Conservation (phyloP, 179 eudicot genomes). For the Amaranthus tricolor region DNA sequence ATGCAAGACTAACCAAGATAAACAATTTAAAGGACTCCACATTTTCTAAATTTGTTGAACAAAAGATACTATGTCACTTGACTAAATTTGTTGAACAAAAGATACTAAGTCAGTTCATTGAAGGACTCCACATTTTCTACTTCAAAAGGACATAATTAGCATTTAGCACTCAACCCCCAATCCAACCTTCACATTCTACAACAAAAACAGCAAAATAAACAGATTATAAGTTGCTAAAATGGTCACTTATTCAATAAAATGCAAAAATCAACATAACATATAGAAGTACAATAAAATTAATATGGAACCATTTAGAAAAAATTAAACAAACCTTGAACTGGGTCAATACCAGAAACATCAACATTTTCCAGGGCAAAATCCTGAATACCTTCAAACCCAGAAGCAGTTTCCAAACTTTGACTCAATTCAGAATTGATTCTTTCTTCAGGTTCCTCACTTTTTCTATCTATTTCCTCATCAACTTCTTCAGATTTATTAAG, state of each 20-base stretch:
- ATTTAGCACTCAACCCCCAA: too few species aligned
- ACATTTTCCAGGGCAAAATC: constrained; percentile 40
- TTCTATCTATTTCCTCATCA: constrained; percentile 26
- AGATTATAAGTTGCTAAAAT: too few species aligned
- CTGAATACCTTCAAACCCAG: constrained; percentile 30
- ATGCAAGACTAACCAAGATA: not conserved
- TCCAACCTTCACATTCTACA: too few species aligned
- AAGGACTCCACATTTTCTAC: not conserved
- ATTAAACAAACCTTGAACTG: constrained; percentile 61
- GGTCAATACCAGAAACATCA: constrained; percentile 59
- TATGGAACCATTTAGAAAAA: not conserved
- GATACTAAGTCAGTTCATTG: not conserved
- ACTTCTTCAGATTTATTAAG: constrained; percentile 29
- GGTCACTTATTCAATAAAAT: not conserved
- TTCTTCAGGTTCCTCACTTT: constrained; percentile 12
- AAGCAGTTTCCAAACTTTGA: constrained; percentile 35
- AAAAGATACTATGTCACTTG: not conserved
- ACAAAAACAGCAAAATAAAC: too few species aligned
- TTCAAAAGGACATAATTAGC: too few species aligned
- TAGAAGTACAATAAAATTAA: not conserved
- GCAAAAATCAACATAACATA: not conserved
- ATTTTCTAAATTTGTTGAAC: not conserved
- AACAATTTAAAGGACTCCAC: not conserved
- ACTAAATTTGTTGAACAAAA: not conserved
- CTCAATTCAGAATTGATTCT: constrained; percentile 37